A percentile compares a stretch with the other conserved stretches of the same genome.
Conservation (phyloP, 1,284 basidiomycete species). For the Irpex sp. region DNA sequence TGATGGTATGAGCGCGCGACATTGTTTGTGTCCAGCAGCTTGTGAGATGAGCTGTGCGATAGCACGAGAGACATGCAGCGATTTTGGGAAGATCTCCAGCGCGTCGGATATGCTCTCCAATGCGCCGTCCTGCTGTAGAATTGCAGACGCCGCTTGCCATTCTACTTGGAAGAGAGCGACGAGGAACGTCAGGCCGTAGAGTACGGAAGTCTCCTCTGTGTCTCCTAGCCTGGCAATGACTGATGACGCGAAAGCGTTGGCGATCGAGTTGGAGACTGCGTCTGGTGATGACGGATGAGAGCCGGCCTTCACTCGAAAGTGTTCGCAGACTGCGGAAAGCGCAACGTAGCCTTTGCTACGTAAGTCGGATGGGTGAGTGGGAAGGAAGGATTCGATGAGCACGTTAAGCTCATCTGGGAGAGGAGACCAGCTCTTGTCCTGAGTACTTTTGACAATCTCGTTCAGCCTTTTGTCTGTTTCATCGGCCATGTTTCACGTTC, state of each 20-base stretch:
- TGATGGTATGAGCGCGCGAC: slow-evolving; percentile 54
- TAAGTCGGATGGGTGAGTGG: slow-evolving; percentile 35
- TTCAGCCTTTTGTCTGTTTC: slow-evolving; percentile 22
- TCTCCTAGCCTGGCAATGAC: slow-evolving; percentile 46
- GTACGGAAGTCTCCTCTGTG: slow-evolving; percentile 42
- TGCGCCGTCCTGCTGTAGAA: slow-evolving; percentile 58
- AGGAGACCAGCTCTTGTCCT: slow-evolving; percentile 25
- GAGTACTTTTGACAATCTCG: slow-evolving; percentile 30
- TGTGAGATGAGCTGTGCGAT: slow-evolving; percentile 70
- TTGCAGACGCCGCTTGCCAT: slow-evolving; percentile 51
- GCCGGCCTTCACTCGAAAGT: slow-evolving; percentile 34
- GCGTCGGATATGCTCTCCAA: slow-evolving; percentile 58
- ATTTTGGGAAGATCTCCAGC: slow-evolving; percentile 54
- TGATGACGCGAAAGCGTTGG: slow-evolving; percentile 41
- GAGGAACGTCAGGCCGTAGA: slow-evolving; percentile 57
- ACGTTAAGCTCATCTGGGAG: slow-evolving; percentile 51
- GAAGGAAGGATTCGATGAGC: slow-evolving; percentile 51
- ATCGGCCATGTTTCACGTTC: slow-evolving; percentile 7
- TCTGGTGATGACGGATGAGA: slow-evolving; percentile 30
- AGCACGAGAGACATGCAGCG: slow-evolving; percentile 39
- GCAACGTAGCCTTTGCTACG: slow-evolving; percentile 64
- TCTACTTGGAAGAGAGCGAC: slow-evolving; percentile 75
- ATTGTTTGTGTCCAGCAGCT: slow-evolving; percentile 66
- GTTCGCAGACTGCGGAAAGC: slow-evolving; percentile 61
- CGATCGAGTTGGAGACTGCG: slow-evolving; percentile 42